phyloP scores from a whole-genome alignment of 73 alveolate genomes.

The Paramecium tetraurelia region DNA sequence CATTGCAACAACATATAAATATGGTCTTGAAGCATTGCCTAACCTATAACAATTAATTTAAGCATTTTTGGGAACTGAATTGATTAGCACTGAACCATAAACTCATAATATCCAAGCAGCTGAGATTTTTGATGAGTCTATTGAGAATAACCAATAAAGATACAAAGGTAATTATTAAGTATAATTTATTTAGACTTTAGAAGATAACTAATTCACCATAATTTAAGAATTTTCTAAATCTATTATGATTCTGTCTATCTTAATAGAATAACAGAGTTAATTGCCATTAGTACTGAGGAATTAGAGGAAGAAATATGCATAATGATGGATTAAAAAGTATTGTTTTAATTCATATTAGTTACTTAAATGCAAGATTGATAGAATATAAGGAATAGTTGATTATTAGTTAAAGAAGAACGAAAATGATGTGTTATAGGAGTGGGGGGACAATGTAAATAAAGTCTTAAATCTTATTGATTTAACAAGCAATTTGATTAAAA shows the following conservation, averaged over 20 bases:
- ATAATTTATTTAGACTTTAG: constrained; percentile 65
- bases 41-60: constrained; percentile 55
- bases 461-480: constrained; percentile 43
- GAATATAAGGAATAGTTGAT: constrained; percentile 34
- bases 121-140: constrained; percentile 37
- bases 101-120: constrained; percentile 23
- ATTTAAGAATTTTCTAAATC: constrained; percentile 78
- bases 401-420: constrained; percentile 47
- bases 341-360: background rate
- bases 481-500: constrained; percentile 56
- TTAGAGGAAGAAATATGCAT: constrained; percentile 53
- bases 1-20: constrained; percentile 63
- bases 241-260: constrained; percentile 81
- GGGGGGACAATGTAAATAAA: constrained; percentile 47
- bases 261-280: constrained; percentile 74
- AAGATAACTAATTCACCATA: constrained; percentile 89
- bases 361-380: constrained; percentile 55
- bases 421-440: constrained; percentile 50
- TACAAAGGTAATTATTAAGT: background rate
- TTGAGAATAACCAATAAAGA: background rate
- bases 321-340: constrained; percentile 33
- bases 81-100: constrained; percentile 32
- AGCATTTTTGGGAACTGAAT: constrained; percentile 67
- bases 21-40: constrained; percentile 67
- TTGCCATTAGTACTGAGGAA: background rate